Percentiles rank a stretch among this genome's conserved stretches.
phyloP scores from a whole-genome alignment of 2,329 filamentous ascomycete species.

The Cercospora zeae-maydis region DNA sequence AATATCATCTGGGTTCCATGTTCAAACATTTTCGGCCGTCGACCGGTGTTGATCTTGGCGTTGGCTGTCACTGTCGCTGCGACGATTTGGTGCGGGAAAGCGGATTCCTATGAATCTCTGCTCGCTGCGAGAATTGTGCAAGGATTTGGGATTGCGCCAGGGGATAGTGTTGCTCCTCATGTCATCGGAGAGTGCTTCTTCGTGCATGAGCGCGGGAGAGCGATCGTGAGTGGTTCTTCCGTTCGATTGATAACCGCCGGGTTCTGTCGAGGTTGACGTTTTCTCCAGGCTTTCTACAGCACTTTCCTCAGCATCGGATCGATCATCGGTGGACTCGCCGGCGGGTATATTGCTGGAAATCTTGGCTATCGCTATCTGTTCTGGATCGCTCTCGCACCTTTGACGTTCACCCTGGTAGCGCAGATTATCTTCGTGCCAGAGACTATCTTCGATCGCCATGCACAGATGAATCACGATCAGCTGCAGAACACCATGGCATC shows the following conservation, averaged over 20 bases:
- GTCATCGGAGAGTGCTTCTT: constrained; percentile 44
- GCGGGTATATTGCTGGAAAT: constrained; percentile 41
- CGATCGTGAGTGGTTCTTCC: constrained; percentile 33
- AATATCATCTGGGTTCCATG: constrained; percentile 45
- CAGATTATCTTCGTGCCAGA: constrained; percentile 41
- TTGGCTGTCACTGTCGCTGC: constrained; percentile 36
- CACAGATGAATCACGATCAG: constrained; percentile 22
- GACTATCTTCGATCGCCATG: constrained; percentile 39
- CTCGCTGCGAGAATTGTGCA: constrained; percentile 40
- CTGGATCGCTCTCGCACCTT: constrained; percentile 42
- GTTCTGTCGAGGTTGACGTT: neutral
- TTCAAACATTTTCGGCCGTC: constrained; percentile 41
- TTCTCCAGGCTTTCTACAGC: constrained; percentile 42
- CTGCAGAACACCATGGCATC: constrained; percentile 17
- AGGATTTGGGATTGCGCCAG: constrained; percentile 38
- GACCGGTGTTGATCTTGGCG: constrained; percentile 39
- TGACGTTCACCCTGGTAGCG: constrained; percentile 34
- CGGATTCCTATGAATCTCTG: constrained; percentile 37
- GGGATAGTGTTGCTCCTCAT: constrained; percentile 42
- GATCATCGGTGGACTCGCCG: constrained; percentile 39
- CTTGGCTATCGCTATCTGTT: constrained; percentile 40
- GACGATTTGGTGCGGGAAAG: constrained; percentile 43
- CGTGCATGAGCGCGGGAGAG: constrained; percentile 42
- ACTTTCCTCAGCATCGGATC: constrained; percentile 40
- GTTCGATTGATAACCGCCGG: neutral